Evolutionary conservation across 2,329 filamentous ascomycete species (phyloP).

Genomic region (Dryadomyces quercus-mongolicae): DNA sequence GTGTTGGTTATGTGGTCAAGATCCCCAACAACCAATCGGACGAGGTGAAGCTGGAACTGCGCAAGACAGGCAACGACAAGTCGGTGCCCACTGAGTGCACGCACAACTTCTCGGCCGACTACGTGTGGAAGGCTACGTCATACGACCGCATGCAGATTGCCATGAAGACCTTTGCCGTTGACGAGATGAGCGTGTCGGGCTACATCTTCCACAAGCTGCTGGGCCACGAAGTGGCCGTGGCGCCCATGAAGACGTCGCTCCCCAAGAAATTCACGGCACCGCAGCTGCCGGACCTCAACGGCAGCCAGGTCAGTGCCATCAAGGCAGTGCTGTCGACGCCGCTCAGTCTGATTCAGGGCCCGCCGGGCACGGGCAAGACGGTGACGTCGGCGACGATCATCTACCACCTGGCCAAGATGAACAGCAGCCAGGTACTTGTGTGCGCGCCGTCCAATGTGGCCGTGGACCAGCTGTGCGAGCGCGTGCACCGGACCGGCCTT

Average conservation of each 20-base stretch:
- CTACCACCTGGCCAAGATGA: slow-evolving; percentile 92
- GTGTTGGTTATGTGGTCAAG: slow-evolving; percentile 97
- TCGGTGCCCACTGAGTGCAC: slow-evolving; percentile 91
- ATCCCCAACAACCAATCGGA: slow-evolving; percentile 99
- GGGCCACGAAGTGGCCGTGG: slow-evolving; percentile 86
- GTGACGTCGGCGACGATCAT: slow-evolving; percentile 98
- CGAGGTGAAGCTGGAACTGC: slow-evolving; percentile 88
- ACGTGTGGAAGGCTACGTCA: slow-evolving; percentile 98
- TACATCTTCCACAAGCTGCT: slow-evolving; percentile 97
- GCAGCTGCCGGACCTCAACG: slow-evolving; percentile 85
- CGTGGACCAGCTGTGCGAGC: slow-evolving; percentile 94
- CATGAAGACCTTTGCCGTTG: slow-evolving; percentile 97
- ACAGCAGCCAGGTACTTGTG: slow-evolving; percentile 85
- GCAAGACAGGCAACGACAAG: slow-evolving; percentile 91
- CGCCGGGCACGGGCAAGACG: slow-evolving; percentile 94
- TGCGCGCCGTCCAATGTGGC: slow-evolving; percentile 97
- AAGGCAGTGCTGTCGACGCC: slow-evolving; percentile 91
- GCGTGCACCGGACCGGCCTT: slow-evolving; percentile 84
- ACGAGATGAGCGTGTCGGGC: slow-evolving; percentile 95
- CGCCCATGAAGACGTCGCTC: slow-evolving; percentile 89
- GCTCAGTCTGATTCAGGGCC: slow-evolving; percentile 89
- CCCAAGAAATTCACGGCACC: slow-evolving; percentile 96
- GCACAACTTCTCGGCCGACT: slow-evolving; percentile 95
- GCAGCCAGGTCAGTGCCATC: slow-evolving; percentile 91
- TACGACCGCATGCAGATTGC: slow-evolving; percentile 99